A percentile compares a stretch with the other conserved stretches of the same genome.
These are phyloP conservation scores for Cryptococcus sp. DNA, from an alignment of 1,284 basidiomycete species.

Conservation along the genomic window DNA sequence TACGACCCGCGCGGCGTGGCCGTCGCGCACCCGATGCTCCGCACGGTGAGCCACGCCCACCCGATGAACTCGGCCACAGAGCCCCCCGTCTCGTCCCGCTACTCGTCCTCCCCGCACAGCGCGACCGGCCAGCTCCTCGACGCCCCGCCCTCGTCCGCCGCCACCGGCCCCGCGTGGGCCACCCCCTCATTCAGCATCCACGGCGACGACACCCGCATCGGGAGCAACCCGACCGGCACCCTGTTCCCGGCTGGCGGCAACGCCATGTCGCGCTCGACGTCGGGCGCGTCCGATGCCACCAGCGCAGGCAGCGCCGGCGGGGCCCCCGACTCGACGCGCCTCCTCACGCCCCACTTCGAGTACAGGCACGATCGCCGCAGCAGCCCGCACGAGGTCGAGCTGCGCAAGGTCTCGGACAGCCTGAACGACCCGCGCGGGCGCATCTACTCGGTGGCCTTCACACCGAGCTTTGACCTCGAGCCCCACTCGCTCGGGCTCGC, in stretches of 20 bases:
- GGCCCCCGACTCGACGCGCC: conserved; percentile 18
- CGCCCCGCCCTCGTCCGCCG: conserved; percentile 21
- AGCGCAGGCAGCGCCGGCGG: too few relatives aligned
- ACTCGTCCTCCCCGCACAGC: conserved; percentile 35
- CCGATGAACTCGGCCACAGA: conserved; percentile 39
- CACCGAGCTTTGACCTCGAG: conserved; percentile 17
- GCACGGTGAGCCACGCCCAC: conserved; percentile 36
- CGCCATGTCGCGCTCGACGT: conserved; percentile 40
- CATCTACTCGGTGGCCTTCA: conserved; percentile 7
- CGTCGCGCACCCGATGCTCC: conserved; percentile 28
- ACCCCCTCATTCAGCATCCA: conserved; percentile 23
- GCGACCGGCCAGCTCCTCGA: conserved; percentile 14
- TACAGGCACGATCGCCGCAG: conserved; percentile 17
- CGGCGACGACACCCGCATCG: background rate
- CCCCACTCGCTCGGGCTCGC: conserved; percentile 7
- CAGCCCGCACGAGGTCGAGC: conserved; percentile 23
- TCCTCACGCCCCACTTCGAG: conserved; percentile 35
- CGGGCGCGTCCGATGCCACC: conserved; percentile 29
- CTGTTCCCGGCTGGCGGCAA: conserved; percentile 7
- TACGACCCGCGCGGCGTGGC: conserved; percentile 21
- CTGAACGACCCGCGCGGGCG: conserved; percentile 14
- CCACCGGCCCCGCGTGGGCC: conserved; percentile 7
- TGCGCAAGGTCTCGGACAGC: conserved; percentile 37
- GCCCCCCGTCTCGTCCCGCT: conserved; percentile 31
- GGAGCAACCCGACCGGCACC: background rate